Conservation (phyloP, 441 rosid genomes). For the Corymbia citriodora region DNA sequence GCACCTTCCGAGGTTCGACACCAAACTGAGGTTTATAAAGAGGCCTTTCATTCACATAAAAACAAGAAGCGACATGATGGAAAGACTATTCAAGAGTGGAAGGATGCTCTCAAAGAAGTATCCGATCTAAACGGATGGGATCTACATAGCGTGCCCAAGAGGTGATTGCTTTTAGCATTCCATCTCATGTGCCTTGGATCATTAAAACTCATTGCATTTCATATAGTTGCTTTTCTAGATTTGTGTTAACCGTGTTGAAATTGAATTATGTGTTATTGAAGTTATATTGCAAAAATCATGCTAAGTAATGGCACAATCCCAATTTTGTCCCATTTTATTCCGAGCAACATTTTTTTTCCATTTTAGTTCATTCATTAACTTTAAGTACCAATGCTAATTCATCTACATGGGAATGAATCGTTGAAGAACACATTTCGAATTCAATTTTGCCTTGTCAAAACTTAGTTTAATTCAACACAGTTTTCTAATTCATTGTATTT, state of each 20-base stretch:
- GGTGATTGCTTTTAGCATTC: background rate
- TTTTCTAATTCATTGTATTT: too few species aligned
- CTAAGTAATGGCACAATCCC: too few species aligned
- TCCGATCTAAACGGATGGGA: too few species aligned
- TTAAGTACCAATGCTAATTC: background rate
- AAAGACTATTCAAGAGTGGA: rapidly evolving
- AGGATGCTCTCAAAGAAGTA: background rate
- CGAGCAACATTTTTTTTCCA: rapidly evolving
- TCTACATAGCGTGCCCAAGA: too few species aligned
- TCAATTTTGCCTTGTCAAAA: background rate
- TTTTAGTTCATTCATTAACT: background rate
- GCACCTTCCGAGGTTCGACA: rapidly evolving
- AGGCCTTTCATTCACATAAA: background rate
- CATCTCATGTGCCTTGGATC: background rate
- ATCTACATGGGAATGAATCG: background rate
- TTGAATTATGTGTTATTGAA: background rate
- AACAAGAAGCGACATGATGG: rapidly evolving
- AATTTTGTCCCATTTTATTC: background rate
- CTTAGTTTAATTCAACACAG: too few species aligned
- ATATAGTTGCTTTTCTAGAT: background rate
- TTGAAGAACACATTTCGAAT: background rate
- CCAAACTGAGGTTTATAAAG: background rate
- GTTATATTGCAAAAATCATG: background rate
- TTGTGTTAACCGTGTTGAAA: too few species aligned
- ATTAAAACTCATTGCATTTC: rapidly evolving